phyloP scores from a whole-genome alignment of 495 filamentous ascomycete species.

The Tuber borchii region DNA sequence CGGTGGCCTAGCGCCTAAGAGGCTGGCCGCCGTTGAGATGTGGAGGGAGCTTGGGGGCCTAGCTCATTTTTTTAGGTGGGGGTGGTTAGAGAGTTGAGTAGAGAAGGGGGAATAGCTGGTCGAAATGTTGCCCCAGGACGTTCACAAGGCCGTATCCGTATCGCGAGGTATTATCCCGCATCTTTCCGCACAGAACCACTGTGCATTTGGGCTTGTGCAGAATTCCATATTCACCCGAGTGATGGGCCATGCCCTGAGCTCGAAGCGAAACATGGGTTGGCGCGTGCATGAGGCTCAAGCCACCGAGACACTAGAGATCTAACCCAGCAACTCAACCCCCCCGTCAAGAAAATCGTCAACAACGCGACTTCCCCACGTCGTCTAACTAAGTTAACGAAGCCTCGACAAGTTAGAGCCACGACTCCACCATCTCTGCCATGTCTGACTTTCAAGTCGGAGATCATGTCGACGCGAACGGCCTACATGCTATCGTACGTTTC shows the following conservation, averaged over 20 bases:
- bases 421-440: conserved; percentile 9
- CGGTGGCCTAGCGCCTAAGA: neutral
- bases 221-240: neutral
- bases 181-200: neutral
- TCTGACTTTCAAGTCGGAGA: conserved; percentile 36
- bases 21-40: neutral
- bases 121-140: neutral
- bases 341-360: neutral
- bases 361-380: neutral
- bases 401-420: neutral
- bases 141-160: neutral
- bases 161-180: neutral
- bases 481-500: conserved; percentile 69
- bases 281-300: neutral
- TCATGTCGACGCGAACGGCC: conserved; percentile 52
- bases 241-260: neutral
- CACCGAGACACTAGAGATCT: neutral
- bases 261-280: neutral
- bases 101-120: neutral
- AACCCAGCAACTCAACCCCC: neutral
- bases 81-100: neutral
- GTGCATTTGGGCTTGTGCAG: neutral
- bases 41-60: neutral
- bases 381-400: neutral
- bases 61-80: neutral